These are phyloP conservation scores for Alternaria tenuissima DNA, from an alignment of 2,329 filamentous ascomycete species.

Conservation along the genomic window DNA sequence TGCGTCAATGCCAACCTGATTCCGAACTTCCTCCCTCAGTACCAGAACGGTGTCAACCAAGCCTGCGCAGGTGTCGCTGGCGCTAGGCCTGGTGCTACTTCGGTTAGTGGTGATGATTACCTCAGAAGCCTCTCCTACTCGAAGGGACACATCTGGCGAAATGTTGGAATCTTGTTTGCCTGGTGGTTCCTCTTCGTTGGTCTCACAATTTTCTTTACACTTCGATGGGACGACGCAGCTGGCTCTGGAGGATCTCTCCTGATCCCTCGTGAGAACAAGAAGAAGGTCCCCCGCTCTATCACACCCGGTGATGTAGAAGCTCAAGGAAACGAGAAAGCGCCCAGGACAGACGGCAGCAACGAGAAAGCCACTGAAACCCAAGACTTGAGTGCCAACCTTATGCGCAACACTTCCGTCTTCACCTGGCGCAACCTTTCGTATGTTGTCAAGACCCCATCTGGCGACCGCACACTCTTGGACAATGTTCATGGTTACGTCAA, in stretches of 20 bases:
- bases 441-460: slow-evolving; percentile 61
- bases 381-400: slow-evolving; percentile 44
- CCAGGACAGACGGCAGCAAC: slow-evolving; percentile 30
- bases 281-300: slow-evolving; percentile 20
- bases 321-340: slow-evolving; percentile 32
- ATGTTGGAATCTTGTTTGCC: slow-evolving; percentile 56
- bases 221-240: slow-evolving; percentile 63
- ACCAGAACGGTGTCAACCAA: slow-evolving; percentile 53
- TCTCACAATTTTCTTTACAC: slow-evolving; percentile 66
- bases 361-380: slow-evolving; percentile 29
- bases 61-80: slow-evolving; percentile 68
- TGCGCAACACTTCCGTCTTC: slow-evolving; percentile 73
- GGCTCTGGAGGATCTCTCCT: slow-evolving; percentile 64
- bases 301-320: slow-evolving; percentile 61
- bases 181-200: slow-evolving; percentile 57
- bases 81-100: slow-evolving; percentile 58
- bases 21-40: slow-evolving; percentile 59
- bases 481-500: slow-evolving; percentile 63
- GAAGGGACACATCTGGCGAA: slow-evolving; percentile 42
- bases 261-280: slow-evolving; percentile 61
- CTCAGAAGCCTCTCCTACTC: slow-evolving; percentile 59
- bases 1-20: slow-evolving; percentile 62
- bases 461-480: slow-evolving; percentile 58
- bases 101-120: slow-evolving; percentile 67
- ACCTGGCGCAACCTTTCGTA: slow-evolving; percentile 68